These are phyloP conservation scores for Rhodotorula sp. DNA, from an alignment of 1,284 basidiomycete genomes.

Conservation along the genomic window DNA sequence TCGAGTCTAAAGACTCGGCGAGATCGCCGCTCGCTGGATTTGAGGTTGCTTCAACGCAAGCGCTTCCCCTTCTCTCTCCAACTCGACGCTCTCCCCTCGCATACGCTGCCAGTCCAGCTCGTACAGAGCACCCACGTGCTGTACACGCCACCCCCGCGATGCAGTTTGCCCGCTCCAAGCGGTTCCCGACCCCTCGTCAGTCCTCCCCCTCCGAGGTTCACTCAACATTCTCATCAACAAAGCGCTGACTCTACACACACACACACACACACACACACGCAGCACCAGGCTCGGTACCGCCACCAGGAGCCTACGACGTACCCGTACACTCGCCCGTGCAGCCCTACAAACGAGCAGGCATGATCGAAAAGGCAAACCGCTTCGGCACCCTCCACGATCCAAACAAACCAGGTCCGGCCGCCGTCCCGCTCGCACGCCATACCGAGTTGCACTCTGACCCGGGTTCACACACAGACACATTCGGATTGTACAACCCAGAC, in stretches of 20 bases:
- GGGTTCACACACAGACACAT: constrained; percentile 13
- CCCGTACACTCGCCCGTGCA: constrained; percentile 7
- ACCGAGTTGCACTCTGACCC: not conserved
- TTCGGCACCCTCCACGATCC: constrained; percentile 5
- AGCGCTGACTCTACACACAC: not conserved
- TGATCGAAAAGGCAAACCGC: constrained; percentile 18
- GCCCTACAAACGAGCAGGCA: constrained; percentile 19
- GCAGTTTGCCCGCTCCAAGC: constrained; percentile 21
- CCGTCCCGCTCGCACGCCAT: not conserved
- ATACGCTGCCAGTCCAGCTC: no score
- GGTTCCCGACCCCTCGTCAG: constrained; percentile 19
- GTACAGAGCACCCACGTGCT: no score
- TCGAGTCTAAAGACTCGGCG: no score
- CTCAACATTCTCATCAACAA: not conserved
- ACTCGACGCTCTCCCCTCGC: no score
- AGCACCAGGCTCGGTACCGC: constrained; percentile 22
- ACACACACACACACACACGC: constrained; percentile 10
- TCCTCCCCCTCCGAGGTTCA: not conserved
- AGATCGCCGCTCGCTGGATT: no score
- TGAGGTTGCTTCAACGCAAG: no score
- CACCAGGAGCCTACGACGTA: constrained; percentile 30
- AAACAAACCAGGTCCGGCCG: constrained; percentile 22
- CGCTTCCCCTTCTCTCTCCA: no score
- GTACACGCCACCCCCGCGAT: not conserved
- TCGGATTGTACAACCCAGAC: constrained; percentile 24